Evolutionary conservation across 1,284 basidiomycete species (phyloP).

Genomic region (Xerocomus amazonicus): DNA sequence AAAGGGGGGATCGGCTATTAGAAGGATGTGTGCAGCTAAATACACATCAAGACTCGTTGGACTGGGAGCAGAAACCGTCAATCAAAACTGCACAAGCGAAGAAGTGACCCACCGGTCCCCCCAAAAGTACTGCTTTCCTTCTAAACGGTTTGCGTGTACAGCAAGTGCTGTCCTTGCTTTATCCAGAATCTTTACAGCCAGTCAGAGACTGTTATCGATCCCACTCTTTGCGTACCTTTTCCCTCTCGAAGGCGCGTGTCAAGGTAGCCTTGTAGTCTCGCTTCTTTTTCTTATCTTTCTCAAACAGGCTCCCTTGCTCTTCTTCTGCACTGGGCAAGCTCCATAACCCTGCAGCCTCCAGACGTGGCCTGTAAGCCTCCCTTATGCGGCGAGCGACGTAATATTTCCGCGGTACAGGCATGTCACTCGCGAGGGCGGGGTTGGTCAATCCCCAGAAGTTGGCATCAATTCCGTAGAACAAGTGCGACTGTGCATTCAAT

Average conservation of each 20-base stretch:
- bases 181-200: constrained; percentile 47
- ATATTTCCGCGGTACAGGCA: constrained; percentile 66
- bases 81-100: not conserved
- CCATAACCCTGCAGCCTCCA: constrained; percentile 67
- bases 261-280: constrained; percentile 42
- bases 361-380: constrained; percentile 48
- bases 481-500: constrained; percentile 43
- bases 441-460: constrained; percentile 62
- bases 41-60: constrained; percentile 59
- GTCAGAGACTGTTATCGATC: constrained; percentile 8
- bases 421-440: constrained; percentile 50
- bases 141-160: constrained; percentile 54
- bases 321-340: constrained; percentile 43
- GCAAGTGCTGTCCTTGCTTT: constrained; percentile 56
- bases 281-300: constrained; percentile 36
- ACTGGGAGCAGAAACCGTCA: constrained; percentile 33
- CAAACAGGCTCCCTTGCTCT: constrained; percentile 35
- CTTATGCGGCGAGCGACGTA: constrained; percentile 67
- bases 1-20: constrained; percentile 55
- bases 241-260: constrained; percentile 55
- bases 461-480: constrained; percentile 54
- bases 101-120: constrained; percentile 37
- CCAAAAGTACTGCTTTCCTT: constrained; percentile 50
- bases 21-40: constrained; percentile 63
- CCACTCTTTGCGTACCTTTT: constrained; percentile 45